Conservation (phyloP, 371 early-diverging fungal species). For the Lichtheimia ornata region DNA sequence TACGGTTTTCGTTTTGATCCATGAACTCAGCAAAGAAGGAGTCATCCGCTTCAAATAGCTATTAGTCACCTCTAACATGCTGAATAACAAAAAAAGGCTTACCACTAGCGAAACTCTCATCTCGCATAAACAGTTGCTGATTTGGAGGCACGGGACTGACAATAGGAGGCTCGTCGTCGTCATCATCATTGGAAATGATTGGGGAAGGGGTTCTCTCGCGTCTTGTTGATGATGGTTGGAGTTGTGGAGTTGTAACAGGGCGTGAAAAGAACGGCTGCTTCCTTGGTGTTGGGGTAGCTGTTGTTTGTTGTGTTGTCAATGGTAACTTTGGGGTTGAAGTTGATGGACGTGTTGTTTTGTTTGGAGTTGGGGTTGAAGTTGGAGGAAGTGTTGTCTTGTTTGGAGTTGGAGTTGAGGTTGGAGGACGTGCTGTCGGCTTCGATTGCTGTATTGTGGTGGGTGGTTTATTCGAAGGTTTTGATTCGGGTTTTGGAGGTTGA, state of each 20-base stretch:
- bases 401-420: background rate
- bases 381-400: background rate
- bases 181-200: background rate
- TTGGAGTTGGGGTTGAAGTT: background rate
- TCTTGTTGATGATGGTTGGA: background rate
- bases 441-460: too few relatives aligned
- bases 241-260: background rate
- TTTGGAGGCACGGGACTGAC: constrained; percentile 8
- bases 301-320: background rate
- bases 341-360: background rate
- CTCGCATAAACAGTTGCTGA: background rate
- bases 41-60: background rate
- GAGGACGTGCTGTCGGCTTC: background rate
- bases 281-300: background rate
- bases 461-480: too few relatives aligned
- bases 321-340: background rate
- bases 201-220: background rate
- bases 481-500: too few relatives aligned
- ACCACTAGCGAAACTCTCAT: constrained; percentile 8
- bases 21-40: background rate
- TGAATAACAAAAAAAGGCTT: background rate
- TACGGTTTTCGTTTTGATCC: background rate
- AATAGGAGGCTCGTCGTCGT: background rate
- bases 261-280: background rate
- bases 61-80: background rate